phyloP scores from a whole-genome alignment of 306 rosid genomes.

The Malus sieversii region DNA sequence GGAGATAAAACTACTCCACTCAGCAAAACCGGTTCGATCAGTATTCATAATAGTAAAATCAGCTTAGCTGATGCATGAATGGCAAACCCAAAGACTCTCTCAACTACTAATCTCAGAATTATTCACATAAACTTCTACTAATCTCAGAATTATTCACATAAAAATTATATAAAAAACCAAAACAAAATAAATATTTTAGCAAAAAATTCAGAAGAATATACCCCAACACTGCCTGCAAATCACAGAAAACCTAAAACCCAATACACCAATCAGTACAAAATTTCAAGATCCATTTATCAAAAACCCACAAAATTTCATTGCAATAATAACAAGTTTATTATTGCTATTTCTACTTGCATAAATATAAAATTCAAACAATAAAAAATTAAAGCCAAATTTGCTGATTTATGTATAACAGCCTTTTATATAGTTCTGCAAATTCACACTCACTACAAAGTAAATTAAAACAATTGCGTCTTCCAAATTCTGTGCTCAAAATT shows the following conservation, averaged over 20 bases:
- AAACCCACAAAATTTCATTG: not conserved
- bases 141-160: not conserved
- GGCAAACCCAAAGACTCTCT: not conserved
- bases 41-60: not conserved
- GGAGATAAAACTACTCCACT: not conserved
- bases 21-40: not conserved
- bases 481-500: not conserved
- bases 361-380: not conserved
- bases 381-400: conserved; percentile 8
- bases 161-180: conserved; percentile 6
- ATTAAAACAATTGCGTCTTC: conserved; percentile 7
- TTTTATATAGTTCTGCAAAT: not conserved
- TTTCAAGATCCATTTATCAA: conserved; percentile 29
- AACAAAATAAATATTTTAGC: conserved; percentile 6
- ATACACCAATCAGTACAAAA: conserved; percentile 17
- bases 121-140: conserved; percentile 1
- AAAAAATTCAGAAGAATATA: not conserved
- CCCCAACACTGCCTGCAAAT: conserved; percentile 1
- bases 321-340: not conserved
- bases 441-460: not conserved
- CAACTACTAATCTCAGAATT: conserved; percentile 2
- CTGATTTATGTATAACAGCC: not conserved
- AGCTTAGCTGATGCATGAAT: not conserved
- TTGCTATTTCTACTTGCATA: not conserved
- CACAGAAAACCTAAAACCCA: conserved; percentile 13